These are phyloP conservation scores for Tanacetum coccineum DNA, from an alignment of 129 eudicot species.

Conservation along the genomic window DNA sequence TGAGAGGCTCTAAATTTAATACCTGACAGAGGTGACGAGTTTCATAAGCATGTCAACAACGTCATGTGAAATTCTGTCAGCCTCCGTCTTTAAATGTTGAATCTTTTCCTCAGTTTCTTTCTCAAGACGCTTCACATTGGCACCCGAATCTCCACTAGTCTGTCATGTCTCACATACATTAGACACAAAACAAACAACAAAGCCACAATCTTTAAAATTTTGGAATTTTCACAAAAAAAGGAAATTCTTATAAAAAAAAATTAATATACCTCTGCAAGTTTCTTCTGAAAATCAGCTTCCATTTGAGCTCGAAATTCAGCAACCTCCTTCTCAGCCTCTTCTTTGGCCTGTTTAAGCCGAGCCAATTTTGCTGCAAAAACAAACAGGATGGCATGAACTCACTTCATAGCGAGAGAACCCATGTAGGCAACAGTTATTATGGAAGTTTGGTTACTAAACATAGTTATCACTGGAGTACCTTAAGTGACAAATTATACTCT, in stretches of 20 bases:
- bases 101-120: constrained; percentile 67
- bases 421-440: too few relatives aligned
- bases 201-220: background rate
- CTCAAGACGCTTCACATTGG: constrained; percentile 80
- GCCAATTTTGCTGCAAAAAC: constrained; percentile 62
- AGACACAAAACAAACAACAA: too few relatives aligned
- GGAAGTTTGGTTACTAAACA: too few relatives aligned
- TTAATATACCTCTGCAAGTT: constrained; percentile 60
- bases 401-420: too few relatives aligned
- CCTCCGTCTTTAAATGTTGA: constrained; percentile 48
- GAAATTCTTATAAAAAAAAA: too few relatives aligned
- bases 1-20: constrained; percentile 19
- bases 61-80: constrained; percentile 55
- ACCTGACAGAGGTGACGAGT: constrained; percentile 59
- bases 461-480: too few relatives aligned
- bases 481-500: too few relatives aligned
- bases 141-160: constrained; percentile 85
- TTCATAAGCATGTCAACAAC: constrained; percentile 73
- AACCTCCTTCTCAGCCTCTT: constrained; percentile 78
- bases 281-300: constrained; percentile 76
- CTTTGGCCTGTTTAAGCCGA: constrained; percentile 78
- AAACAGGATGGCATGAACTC: background rate
- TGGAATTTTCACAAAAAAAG: background rate
- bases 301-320: constrained; percentile 87
- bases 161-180: constrained; percentile 15